These are phyloP conservation scores for Noccaea caerulescens DNA, from an alignment of 345 rosid genomes.

Conservation along the genomic window DNA sequence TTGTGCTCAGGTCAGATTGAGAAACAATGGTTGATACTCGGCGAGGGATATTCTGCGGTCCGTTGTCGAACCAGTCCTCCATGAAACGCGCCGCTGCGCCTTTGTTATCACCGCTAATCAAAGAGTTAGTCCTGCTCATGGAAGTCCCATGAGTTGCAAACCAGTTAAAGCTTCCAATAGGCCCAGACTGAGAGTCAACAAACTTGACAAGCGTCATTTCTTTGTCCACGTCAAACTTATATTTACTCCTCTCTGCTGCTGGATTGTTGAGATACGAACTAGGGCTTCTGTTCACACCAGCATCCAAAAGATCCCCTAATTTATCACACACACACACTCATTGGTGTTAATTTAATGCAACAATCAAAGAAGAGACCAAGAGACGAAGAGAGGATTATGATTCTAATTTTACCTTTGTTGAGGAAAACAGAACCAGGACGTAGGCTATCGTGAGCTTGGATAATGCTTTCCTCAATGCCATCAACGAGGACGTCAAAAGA, in stretches of 20 bases:
- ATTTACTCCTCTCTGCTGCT: constrained; percentile 67
- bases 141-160: constrained; percentile 99
- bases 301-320: constrained; percentile 86
- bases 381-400: constrained; percentile 6
- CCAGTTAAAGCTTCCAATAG: constrained; percentile 96
- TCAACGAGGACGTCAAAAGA: constrained; percentile 91
- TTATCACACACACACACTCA: constrained; percentile 25
- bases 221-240: constrained; percentile 86
- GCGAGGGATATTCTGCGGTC: constrained; percentile 58
- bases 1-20: constrained; percentile 45
- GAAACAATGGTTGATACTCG: constrained; percentile 65
- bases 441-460: constrained; percentile 88
- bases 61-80: constrained; percentile 93
- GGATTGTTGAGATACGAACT: constrained; percentile 97
- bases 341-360: constrained; percentile 11
- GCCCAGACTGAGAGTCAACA: constrained; percentile 85
- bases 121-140: constrained; percentile 93
- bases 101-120: constrained; percentile 98
- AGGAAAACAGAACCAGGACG: constrained; percentile 80
- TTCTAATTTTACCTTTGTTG: constrained; percentile 61
- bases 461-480: constrained; percentile 86
- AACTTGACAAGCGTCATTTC: constrained; percentile 96
- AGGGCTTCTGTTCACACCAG: constrained; percentile 91
- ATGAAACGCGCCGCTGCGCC: constrained; percentile 97
- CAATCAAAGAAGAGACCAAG: not conserved